Evolutionary conservation across 768 basidiomycete genomes (phyloP), one percentile per base, ranked within the genome.

Genomic region (Jaapia argillacea): DNA sequence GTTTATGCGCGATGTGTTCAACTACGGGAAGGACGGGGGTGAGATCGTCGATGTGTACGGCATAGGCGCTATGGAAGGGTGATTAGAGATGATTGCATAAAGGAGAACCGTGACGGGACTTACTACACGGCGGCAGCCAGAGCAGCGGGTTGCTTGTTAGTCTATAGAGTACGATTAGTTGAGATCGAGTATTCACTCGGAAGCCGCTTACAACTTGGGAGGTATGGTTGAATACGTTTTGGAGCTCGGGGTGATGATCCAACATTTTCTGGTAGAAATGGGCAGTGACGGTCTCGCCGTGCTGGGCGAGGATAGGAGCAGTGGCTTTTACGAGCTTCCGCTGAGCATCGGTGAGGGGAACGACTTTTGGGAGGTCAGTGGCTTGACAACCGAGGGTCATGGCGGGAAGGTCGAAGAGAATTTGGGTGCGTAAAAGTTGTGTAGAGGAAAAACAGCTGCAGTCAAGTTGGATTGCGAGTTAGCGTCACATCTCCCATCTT

Each of bases 261-360:
- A 55, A 43, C 52, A 55, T 53, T 41, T 49, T 42, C 40, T 50
- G 49, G 44, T 55, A 55, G 40, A 55, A 53, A 13, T 37, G 52
- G 4, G 22, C 44, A 1, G 54, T 52, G 47, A 55, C 53, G 10
- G 44, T 47, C 0, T 36, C 39, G n/a, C 54, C 54, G 26, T 55
- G 52, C 21, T 49, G 44, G 14, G 44, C 52, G 18, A 55, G 50
- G 2, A 55, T 33, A 31, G 52, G 50, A 6, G 46, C 51, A 14
- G 52, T 52, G 7, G 45, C 38, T 33, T 47, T 43, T 39, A 55
- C 49, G 40, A 55, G 48, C 31, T 51, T 51, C 42, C 41, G 45
- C 38, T 55, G 54, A 7, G 46, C 54, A 4, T 53, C 46, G 24
- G 54, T 53, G 7, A 55, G 43, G 7, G 54, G 44, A 3, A 31